Evolutionary conservation across 805 yeast genomes (phyloP), one percentile per base, ranked within the genome.

Genomic region (Ogataea corticis): DNA sequence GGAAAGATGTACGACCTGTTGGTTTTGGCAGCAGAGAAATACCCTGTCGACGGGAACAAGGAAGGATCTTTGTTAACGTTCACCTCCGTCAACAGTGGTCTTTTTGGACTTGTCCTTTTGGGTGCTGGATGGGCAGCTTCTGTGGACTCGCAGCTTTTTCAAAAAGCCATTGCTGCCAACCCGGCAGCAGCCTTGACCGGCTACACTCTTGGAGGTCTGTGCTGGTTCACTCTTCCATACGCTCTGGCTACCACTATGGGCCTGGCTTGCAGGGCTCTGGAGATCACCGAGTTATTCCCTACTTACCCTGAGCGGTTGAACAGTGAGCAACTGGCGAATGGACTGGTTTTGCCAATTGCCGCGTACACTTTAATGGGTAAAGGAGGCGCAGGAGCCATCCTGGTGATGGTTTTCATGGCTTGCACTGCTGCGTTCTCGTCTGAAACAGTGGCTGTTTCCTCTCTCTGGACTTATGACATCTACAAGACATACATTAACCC

Each of bases 351-450:
- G 49, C 80, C 80, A 12, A 72, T 73, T 50, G 73, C 79, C 16
- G 76, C 80, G 3, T 72, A 69, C 34, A 77, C 79, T 2, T 61
- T 76, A 25, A 65, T 75, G 59, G 82, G 82, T 36, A 73, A 65
- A 44, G 73, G 76, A 38, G 81, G 80, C 30, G 76, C 76, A 2
- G 77, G 70, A 29, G 72, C 72, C 50, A 67, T 77, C 13, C 65
- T 76, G 41, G 54, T 73, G 35, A 63, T 76, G 65, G 69, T 75
- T 2, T 76, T 76, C 58, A 74, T 75, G 76, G 79, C 80, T 16
- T 75, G 70, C 16, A 76, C 82, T 0, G 75, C 80, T 17, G 80
- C 80, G 42, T 74, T 73, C 72, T 73, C 79, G n/a, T 75, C 80
- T 13, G 81, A 76, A 60, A 66, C 75, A 42, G 73, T 76, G 57